These are phyloP conservation scores for Sungouiozyma ichnusensis DNA, from an alignment of 805 yeast species.

Conservation along the genomic window DNA sequence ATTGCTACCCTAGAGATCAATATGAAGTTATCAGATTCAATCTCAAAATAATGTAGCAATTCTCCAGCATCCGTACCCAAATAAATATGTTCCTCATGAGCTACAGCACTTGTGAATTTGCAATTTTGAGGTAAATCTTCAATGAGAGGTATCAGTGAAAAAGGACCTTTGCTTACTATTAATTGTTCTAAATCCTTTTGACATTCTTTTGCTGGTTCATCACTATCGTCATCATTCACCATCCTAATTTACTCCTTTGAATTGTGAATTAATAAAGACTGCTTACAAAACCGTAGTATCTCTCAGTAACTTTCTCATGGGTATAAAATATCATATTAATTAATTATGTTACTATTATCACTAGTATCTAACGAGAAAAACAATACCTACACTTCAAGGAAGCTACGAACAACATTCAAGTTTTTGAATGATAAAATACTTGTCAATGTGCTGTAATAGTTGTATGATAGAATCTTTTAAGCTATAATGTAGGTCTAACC, in stretches of 20 bases:
- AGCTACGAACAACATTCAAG: too few species aligned
- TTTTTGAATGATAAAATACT: too few species aligned
- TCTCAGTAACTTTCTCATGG: neutral
- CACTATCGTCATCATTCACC: neutral
- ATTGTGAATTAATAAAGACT: too few species aligned
- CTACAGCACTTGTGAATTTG: constrained; percentile 18
- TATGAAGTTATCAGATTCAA: constrained; percentile 23
- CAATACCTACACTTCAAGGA: too few species aligned
- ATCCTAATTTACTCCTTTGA: neutral
- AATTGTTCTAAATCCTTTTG: neutral
- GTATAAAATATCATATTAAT: too few species aligned
- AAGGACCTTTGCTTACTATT: constrained; percentile 15
- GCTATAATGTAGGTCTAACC: too few species aligned
- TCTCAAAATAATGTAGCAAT: constrained; percentile 26
- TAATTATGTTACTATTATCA: too few species aligned
- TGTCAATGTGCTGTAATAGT: too few species aligned
- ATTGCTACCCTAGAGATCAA: constrained; percentile 24
- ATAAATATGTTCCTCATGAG: constrained; percentile 24
- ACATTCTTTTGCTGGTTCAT: neutral
- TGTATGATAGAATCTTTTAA: too few species aligned
- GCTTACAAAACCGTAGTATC: too few species aligned
- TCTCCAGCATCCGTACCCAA: constrained; percentile 25
- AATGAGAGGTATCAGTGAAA: constrained; percentile 15
- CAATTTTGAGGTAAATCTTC: constrained; percentile 17
- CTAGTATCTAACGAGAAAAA: too few species aligned